Evolutionary conservation across 2,329 filamentous ascomycete species (phyloP).

Genomic region (Botryotinia convoluta): DNA sequence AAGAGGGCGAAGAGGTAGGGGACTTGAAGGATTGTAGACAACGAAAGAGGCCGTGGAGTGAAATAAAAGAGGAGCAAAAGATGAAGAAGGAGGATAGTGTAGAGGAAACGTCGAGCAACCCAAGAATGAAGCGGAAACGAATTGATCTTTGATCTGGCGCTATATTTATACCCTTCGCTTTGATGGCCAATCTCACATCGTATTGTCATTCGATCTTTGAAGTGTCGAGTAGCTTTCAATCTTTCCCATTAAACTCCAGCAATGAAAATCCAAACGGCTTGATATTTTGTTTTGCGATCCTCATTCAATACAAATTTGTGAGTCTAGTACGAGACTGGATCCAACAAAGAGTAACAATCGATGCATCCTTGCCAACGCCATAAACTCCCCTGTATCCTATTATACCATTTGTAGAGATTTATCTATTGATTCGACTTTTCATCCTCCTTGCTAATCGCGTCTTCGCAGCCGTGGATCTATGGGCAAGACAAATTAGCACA

Average conservation of each 20-base stretch:
- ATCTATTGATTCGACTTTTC: background rate
- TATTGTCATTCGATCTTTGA: background rate
- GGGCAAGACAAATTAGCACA: background rate
- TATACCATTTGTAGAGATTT: background rate
- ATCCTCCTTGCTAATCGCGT: background rate
- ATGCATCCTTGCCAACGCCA: background rate
- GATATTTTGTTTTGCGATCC: background rate
- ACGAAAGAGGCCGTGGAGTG: background rate
- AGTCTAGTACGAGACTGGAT: background rate
- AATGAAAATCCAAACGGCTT: background rate
- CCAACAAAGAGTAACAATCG: background rate
- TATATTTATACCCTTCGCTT: background rate
- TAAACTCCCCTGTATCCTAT: background rate
- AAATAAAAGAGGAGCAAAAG: background rate
- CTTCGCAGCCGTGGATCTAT: constrained; percentile 11
- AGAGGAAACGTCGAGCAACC: background rate
- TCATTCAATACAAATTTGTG: background rate
- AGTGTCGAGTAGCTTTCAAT: background rate
- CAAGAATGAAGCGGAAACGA: background rate
- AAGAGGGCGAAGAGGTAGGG: background rate
- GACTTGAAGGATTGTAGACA: background rate
- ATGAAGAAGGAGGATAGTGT: background rate
- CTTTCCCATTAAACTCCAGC: background rate
- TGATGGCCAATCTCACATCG: background rate
- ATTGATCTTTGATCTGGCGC: background rate